phyloP scores from a whole-genome alignment of 306 rosid genomes.

The Echinosophora koreensis region DNA sequence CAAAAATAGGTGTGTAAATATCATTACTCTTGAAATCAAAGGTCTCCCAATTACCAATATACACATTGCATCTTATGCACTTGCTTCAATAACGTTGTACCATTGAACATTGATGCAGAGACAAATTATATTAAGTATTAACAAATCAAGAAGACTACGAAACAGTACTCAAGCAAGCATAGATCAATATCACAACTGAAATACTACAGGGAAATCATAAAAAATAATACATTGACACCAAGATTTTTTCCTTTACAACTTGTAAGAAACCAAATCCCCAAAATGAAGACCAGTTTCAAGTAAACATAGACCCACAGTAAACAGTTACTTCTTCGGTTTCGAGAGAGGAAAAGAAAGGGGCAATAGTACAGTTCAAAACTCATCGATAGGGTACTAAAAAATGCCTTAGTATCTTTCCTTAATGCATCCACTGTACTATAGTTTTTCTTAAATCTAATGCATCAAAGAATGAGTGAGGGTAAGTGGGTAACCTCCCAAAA shows the following conservation, averaged over 20 bases:
- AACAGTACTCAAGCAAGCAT: background rate
- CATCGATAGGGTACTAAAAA: background rate
- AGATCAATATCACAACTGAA: background rate
- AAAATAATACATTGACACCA: background rate
- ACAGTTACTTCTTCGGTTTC: too few species aligned
- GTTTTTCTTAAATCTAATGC: background rate
- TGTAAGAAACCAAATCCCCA: background rate
- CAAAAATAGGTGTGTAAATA: background rate
- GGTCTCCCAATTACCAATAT: background rate
- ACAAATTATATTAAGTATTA: background rate
- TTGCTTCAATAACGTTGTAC: background rate
- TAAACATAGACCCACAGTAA: background rate
- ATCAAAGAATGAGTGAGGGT: background rate
- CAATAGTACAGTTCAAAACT: background rate
- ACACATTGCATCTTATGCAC: background rate
- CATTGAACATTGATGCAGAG: slow-evolving; percentile 1
- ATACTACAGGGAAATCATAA: background rate
- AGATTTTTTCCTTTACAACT: background rate
- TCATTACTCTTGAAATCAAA: slow-evolving; percentile 1
- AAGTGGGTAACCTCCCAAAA: background rate
- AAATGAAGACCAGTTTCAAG: background rate
- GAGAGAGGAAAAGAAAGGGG: too few species aligned
- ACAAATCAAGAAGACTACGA: background rate
- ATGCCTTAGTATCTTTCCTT: background rate
- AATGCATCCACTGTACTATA: background rate